A percentile compares a stretch with the other conserved stretches of the same genome.
These are phyloP conservation scores for Aechmea fasciata DNA, from an alignment of 176 grass and related monocot species.

Conservation along the genomic window DNA sequence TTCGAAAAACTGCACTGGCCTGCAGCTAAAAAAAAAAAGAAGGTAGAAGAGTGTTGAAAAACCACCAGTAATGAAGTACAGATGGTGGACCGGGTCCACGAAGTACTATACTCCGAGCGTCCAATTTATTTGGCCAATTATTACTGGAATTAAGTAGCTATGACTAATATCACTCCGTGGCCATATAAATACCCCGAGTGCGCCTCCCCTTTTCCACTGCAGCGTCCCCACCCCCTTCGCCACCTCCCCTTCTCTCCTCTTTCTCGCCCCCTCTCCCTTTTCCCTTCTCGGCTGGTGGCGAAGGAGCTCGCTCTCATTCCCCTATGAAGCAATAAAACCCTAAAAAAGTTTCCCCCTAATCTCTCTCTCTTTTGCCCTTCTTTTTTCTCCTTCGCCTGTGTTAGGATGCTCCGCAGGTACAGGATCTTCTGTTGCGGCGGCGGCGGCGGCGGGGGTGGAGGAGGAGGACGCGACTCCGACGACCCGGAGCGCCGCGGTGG, in stretches of 20 bases:
- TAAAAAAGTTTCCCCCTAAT: too few relatives aligned
- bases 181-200: background rate
- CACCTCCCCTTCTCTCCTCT: background rate
- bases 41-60: too few relatives aligned
- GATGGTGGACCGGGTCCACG: too few relatives aligned
- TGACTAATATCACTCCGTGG: background rate
- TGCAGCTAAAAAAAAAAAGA: too few relatives aligned
- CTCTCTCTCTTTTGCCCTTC: too few relatives aligned
- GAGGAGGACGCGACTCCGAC: constrained; percentile 11
- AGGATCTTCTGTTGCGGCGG: constrained; percentile 43
- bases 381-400: too few relatives aligned
- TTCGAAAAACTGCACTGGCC: too few relatives aligned
- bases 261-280: background rate
- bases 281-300: background rate
- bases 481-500: constrained; percentile 6
- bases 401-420: constrained; percentile 34
- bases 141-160: background rate
- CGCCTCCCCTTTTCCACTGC: background rate
- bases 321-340: too few relatives aligned
- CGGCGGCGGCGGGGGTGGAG: constrained; percentile 28
- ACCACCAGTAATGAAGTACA: too few relatives aligned
- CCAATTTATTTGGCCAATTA: background rate
- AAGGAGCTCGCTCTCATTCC: background rate
- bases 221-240: background rate
- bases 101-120: too few relatives aligned